Evolutionary conservation across 345 rosid genomes (phyloP).

Genomic region (Eucalyptus cloeziana): DNA sequence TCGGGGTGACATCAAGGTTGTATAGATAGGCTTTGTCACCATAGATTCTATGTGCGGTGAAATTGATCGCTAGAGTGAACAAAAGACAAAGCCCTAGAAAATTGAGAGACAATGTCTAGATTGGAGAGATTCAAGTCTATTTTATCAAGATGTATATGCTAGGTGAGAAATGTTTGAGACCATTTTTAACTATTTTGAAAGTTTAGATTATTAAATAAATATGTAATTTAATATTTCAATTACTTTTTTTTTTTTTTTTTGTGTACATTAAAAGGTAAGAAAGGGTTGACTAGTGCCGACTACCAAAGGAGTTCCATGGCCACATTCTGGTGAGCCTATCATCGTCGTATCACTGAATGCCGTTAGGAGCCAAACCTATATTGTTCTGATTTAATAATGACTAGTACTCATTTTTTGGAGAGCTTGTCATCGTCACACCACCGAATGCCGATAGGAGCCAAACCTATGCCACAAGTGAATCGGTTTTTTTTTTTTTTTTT

Average conservation of each 20-base stretch:
- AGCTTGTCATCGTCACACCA: background rate
- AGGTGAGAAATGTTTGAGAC: background rate
- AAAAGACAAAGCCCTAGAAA: background rate
- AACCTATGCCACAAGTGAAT: background rate
- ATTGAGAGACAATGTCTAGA: background rate
- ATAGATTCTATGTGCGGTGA: rapidly evolving
- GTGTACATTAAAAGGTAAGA: too few species aligned
- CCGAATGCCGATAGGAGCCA: background rate
- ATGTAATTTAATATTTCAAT: background rate
- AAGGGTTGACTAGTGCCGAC: too few species aligned
- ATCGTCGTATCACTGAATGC: background rate
- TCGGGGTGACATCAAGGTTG: background rate
- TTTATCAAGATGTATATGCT: background rate
- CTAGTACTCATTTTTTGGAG: background rate
- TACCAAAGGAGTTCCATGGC: background rate
- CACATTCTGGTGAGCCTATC: background rate
- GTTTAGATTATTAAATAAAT: background rate
- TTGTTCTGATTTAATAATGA: too few species aligned
- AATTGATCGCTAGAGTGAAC: background rate
- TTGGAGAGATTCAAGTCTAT: background rate
- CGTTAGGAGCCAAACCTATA: background rate
- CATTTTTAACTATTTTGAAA: background rate
- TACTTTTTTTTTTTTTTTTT: too few species aligned
- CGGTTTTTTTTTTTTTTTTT: background rate
- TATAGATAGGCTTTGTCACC: rapidly evolving